Evolutionary conservation across 257 asterid species (phyloP), one percentile per base, ranked within the genome.

Genomic region (Forsythia viridissima): DNA sequence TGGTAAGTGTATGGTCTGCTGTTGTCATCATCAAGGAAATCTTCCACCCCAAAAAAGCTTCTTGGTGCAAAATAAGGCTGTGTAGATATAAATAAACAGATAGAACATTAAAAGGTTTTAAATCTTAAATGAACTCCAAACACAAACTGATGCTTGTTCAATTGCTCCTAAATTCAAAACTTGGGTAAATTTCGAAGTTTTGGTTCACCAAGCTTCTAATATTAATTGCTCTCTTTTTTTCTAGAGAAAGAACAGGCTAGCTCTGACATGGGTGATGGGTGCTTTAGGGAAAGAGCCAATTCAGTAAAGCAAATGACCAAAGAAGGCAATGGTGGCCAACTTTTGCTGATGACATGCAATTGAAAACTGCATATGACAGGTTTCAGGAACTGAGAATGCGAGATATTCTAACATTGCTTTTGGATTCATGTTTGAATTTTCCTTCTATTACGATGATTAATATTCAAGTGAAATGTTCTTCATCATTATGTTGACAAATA

Each of bases 1-100:
- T 93, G 89, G 78, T 90, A 95, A 12, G 97, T 89, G 88, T 95
- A 95, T 16, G 97, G 97, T 44, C 97, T 83, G 89, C 97, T 93
- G 48, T 93, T 93, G 51, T 95, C 91, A 72, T 93, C 99, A 67
- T 95, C 98, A 0, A 92, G 85, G 57, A 90, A 95, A 87, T 95
- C 99, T 85, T 93, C 99, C 8, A 93, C 97, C 3, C 98, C 98
- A 21, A 95, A 95, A 87, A 95, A 93, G 88, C 99, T 95, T 86
- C 99, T 91, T 37, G 98, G 98, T 10, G 87, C 89, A 70, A 81
- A 80, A 71, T 46, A 72, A 71, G 89, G 83, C 98, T 94, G 94
- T 84, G 71, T 70, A 76, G 70, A 70, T 63, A 59, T 9, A 65
- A 40, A 71, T n/a, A 73, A 30, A 37, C 11, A 73, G 46, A 5